These are phyloP conservation scores for Raphanus raphanistrum DNA, from an alignment of 345 rosid species.

Conservation along the genomic window DNA sequence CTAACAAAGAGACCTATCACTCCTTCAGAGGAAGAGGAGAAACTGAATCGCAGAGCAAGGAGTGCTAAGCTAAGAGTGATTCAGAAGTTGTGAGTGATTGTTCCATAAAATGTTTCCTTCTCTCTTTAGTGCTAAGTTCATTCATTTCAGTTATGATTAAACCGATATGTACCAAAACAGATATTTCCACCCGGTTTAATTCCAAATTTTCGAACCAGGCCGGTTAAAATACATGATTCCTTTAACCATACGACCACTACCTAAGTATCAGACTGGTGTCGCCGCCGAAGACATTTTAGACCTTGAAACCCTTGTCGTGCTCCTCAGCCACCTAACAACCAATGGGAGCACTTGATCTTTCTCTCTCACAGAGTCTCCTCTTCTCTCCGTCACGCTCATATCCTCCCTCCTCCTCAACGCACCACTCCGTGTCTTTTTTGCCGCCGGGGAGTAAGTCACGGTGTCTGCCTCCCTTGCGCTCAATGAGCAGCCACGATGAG, in stretches of 20 bases:
- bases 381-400: slow-evolving; percentile 30
- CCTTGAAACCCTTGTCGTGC: slow-evolving; percentile 9
- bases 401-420: slow-evolving; percentile 8
- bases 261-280: slow-evolving; percentile 5
- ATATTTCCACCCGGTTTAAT: neutral
- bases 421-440: slow-evolving; percentile 20
- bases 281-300: slow-evolving; percentile 10
- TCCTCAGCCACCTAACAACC: neutral
- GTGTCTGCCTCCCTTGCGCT: slow-evolving; percentile 38
- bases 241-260: neutral
- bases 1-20: slow-evolving; percentile 91
- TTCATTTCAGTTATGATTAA: neutral
- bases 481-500: slow-evolving; percentile 41
- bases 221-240: neutral
- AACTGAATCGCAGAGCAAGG: slow-evolving; percentile 65
- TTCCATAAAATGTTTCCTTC: neutral
- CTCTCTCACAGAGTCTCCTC: slow-evolving; percentile 29
- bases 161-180: neutral
- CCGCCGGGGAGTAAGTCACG: slow-evolving; percentile 35
- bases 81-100: slow-evolving; percentile 47
- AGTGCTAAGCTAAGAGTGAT: slow-evolving; percentile 94
- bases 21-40: slow-evolving; percentile 82
- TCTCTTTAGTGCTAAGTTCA: too few species aligned
- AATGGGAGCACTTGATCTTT: slow-evolving; percentile 46
- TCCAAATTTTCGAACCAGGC: neutral